Percentiles rank a stretch among this genome's conserved stretches.
Conservation (phyloP, 1,284 basidiomycete genomes). For the Uromyces viciae-fabae region DNA sequence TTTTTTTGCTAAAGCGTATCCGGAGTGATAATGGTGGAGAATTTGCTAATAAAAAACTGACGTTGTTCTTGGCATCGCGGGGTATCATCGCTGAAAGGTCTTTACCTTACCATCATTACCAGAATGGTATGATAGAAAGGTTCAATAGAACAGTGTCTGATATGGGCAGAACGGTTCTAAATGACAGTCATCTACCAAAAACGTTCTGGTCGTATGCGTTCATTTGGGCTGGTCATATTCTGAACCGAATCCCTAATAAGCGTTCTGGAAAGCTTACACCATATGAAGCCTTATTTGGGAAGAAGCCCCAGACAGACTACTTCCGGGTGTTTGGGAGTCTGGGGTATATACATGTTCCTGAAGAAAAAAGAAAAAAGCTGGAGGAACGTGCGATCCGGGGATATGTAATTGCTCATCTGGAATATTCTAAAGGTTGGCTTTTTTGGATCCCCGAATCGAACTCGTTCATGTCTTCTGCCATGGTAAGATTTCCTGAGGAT, state of each 20-base stretch:
- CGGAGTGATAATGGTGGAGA: neutral
- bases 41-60: neutral
- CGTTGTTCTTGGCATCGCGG: neutral
- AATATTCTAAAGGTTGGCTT: neutral
- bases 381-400: neutral
- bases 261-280: neutral
- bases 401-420: neutral
- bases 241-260: slow-evolving; percentile 8
- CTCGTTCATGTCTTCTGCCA: neutral
- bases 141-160: neutral
- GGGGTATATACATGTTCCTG: neutral
- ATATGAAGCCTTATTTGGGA: neutral
- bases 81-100: neutral
- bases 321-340: neutral
- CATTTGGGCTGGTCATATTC: neutral
- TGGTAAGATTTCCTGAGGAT: neutral
- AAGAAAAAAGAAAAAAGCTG: neutral
- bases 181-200: neutral
- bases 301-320: neutral
- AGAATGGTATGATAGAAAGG: slow-evolving; percentile 1
- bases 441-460: neutral
- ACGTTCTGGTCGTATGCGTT: slow-evolving; percentile 5
- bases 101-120: slow-evolving; percentile 6
- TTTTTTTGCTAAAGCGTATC: neutral
- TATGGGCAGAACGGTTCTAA: neutral